phyloP scores from a whole-genome alignment of 2,329 filamentous ascomycete genomes.

The Aspergillus aculeatinus region DNA sequence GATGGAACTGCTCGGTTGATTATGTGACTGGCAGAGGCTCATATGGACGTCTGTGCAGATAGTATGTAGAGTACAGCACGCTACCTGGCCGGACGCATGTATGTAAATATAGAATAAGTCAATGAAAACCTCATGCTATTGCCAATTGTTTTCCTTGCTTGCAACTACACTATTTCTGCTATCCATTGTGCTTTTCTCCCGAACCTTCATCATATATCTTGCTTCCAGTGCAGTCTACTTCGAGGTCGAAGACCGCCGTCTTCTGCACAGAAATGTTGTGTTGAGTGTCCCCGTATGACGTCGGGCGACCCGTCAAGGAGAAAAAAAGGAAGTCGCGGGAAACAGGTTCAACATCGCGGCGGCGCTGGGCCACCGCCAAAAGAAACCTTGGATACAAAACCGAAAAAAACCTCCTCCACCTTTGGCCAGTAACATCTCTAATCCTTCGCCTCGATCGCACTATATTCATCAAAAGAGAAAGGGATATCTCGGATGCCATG shows the following conservation, averaged over 20 bases:
- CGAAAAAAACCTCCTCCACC: not conserved
- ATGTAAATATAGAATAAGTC: not conserved
- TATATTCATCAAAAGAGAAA: not conserved
- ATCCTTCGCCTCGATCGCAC: not conserved
- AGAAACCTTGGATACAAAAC: not conserved
- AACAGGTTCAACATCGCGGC: not conserved
- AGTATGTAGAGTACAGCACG: not conserved
- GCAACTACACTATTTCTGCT: not conserved
- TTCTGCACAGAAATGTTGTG: not conserved
- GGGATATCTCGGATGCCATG: not conserved
- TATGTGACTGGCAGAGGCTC: not conserved
- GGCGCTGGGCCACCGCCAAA: not conserved
- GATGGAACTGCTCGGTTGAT: constrained; percentile 42
- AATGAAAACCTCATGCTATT: not conserved
- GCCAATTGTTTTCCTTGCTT: not conserved
- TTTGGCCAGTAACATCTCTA: not conserved
- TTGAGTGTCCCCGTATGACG: constrained; percentile 2
- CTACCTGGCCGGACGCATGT: not conserved
- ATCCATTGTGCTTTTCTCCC: too few relatives aligned
- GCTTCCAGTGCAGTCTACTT: not conserved
- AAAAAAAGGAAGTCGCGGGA: not conserved
- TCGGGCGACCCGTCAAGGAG: not conserved
- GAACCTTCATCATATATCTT: not conserved
- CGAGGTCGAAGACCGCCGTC: not conserved
- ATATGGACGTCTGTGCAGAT: not conserved